A percentile compares a stretch with the other conserved stretches of the same genome.
phyloP scores from a whole-genome alignment of 805 yeast species.

The Wickerhamomyces kurtzmanii region DNA sequence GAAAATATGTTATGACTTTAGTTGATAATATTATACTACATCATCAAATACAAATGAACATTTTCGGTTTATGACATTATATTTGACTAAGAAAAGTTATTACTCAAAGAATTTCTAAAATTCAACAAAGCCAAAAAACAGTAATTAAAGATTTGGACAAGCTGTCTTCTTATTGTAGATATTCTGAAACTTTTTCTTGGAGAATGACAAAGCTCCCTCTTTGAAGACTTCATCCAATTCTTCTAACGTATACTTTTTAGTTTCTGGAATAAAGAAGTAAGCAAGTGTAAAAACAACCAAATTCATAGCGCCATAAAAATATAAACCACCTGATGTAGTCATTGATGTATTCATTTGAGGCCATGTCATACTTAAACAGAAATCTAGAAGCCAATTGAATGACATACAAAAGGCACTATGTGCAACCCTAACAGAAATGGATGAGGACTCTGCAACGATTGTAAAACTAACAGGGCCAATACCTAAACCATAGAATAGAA shows the following conservation, averaged over 20 bases:
- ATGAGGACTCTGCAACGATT: conserved; percentile 41
- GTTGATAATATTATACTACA: too few relatives aligned
- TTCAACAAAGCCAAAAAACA: too few relatives aligned
- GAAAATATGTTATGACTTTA: too few relatives aligned
- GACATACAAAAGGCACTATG: conserved; percentile 43
- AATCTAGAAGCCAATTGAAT: conserved; percentile 27
- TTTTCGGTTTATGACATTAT: too few relatives aligned
- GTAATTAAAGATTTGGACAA: too few relatives aligned
- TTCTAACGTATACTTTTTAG: conserved; percentile 63
- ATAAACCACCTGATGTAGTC: conserved; percentile 38
- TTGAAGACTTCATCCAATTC: conserved; percentile 66
- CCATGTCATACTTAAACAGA: conserved; percentile 50
- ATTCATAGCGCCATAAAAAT: conserved; percentile 45
- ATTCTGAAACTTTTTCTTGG: conserved; percentile 5
- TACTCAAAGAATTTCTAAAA: too few relatives aligned
- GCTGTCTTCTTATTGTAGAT: too few relatives aligned
- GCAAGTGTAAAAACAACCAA: conserved; percentile 36
- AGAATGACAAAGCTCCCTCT: conserved; percentile 9
- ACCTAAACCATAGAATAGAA: conserved; percentile 37
- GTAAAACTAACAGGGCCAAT: conserved; percentile 50
- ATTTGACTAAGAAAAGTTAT: too few relatives aligned
- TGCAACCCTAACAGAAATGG: conserved; percentile 39
- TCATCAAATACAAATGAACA: too few relatives aligned
- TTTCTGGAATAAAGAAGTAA: conserved; percentile 43
- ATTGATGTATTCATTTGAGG: conserved; percentile 35